Evolutionary conservation across 129 eudicot species (phyloP).

Genomic region (Ambrosia artemisiifolia): DNA sequence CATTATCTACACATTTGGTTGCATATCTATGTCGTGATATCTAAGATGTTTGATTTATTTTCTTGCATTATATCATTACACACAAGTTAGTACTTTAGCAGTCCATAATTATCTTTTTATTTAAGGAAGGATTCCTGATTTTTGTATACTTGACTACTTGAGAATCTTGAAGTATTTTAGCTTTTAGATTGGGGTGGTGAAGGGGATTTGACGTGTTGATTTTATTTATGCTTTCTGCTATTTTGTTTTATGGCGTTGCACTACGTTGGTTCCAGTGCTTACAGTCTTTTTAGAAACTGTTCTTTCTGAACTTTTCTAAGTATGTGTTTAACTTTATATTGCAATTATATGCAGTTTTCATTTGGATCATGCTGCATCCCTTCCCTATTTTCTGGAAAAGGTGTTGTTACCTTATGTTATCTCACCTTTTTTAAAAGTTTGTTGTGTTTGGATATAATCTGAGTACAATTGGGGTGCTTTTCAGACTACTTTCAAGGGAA

Average conservation of each 20-base stretch:
- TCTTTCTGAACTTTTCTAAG: neutral
- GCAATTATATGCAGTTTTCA: constrained; percentile 72
- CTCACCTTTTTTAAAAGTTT: neutral
- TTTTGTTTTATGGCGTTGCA: neutral
- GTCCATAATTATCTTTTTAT: neutral
- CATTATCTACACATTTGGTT: constrained; percentile 1
- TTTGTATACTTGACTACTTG: constrained; percentile 4
- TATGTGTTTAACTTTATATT: constrained; percentile 9
- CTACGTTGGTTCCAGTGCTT: neutral
- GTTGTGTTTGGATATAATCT: neutral
- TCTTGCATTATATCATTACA: neutral
- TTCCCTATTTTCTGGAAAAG: constrained; percentile 96
- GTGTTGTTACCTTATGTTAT: constrained; percentile 30
- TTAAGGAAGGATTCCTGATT: neutral
- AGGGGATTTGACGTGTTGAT: neutral
- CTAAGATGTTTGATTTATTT: neutral
- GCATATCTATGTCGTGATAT: neutral
- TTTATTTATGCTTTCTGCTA: neutral
- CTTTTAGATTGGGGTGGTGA: neutral
- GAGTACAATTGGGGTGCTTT: constrained; percentile 10
- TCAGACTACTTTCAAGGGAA: constrained; percentile 90
- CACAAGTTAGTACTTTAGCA: neutral
- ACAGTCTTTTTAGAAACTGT: neutral
- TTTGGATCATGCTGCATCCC: constrained; percentile 99
- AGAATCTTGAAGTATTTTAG: neutral